Base-by-base conservation (phyloP, 352 stramenopile species). In the Globisporangium canariense region DNA sequence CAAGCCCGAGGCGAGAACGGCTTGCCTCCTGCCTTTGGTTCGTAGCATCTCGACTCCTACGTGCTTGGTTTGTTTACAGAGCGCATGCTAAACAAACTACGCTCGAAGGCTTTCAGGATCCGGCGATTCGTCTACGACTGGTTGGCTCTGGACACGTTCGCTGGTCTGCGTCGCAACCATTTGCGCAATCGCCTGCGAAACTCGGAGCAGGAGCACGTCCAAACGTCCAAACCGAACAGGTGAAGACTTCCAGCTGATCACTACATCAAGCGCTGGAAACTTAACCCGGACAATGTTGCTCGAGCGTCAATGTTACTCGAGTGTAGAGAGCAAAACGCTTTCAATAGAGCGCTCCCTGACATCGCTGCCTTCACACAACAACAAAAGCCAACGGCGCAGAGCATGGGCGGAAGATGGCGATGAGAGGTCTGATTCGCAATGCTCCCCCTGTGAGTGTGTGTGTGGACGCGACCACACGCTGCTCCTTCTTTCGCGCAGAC, bases 381-480 rank as follows among this genome's bases (percentile, higher is more conserved):
- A 54, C 13, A 47, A 47, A 13, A n/a, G 20, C 14, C 46, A 34
- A 36, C 16, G 22, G 49, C 7, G 49, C 49, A 55, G 32, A 55
- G 49, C 25, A 55, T 38, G 49, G 49, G 25, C 49, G 25, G 49
- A 55, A 54, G 49, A 54, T 18, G 49, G 9, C n/a, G 9, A 51
- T 51, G n/a, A 10, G 9, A 55, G 25, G 49, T 55, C 49, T 55
- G 49, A 55, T 55, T 55, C 49, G 11, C 22, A 20, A 55, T 53
- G 49, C 49, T 22, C 25, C 49, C 20, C 49, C 13, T 34, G 20
- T 54, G 47, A 3, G 20, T 8, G 2, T 34, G 22, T 36, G 22
- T 36, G 11, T 34, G 22, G 11, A 20, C 14, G 22, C 34, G 1
- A 10, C 8, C 34, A 10, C 25, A 28, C 25, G 34, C 7, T 10